These are phyloP conservation scores for Rhynchosporium agropyri DNA, from an alignment of 2,329 filamentous ascomycete species.

Conservation along the genomic window DNA sequence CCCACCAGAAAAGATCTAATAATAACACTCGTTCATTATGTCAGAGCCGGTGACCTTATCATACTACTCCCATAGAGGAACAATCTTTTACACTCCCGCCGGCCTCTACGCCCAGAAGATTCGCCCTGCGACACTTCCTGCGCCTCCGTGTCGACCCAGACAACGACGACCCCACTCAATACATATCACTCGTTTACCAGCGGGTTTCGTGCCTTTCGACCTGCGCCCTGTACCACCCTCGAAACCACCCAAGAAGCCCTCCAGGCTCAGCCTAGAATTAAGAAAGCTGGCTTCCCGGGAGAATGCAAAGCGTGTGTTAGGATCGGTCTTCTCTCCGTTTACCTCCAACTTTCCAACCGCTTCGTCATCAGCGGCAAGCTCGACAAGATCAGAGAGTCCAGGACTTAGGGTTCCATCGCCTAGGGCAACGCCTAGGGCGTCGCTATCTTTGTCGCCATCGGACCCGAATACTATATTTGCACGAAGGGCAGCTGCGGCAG, in stretches of 20 bases:
- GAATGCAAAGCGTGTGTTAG: constrained; percentile 42
- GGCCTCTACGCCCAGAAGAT: constrained; percentile 24
- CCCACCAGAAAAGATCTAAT: constrained; percentile 19
- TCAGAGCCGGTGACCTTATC: constrained; percentile 34
- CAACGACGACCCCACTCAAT: constrained; percentile 58
- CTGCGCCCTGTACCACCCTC: constrained; percentile 36
- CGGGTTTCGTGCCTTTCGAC: constrained; percentile 48
- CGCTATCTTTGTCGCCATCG: constrained; percentile 29
- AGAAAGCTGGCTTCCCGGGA: constrained; percentile 51
- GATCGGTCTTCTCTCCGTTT: constrained; percentile 40
- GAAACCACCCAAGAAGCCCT: constrained; percentile 40
- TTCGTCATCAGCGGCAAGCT: constrained; percentile 31
- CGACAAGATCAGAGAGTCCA: constrained; percentile 34
- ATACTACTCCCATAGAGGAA: constrained; percentile 37
- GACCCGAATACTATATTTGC: constrained; percentile 34
- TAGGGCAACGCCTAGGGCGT: constrained; percentile 24
- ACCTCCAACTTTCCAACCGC: constrained; percentile 28
- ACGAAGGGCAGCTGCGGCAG: constrained; percentile 29
- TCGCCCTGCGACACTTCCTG: constrained; percentile 39
- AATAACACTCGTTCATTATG: constrained; percentile 40
- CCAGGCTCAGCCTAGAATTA: constrained; percentile 43
- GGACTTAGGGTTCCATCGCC: constrained; percentile 17
- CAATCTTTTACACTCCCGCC: constrained; percentile 37
- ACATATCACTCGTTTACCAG: constrained; percentile 54
- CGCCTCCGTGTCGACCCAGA: constrained; percentile 52